A percentile compares a stretch with the other conserved stretches of the same genome.
These are phyloP conservation scores for Aegilops umbellulata DNA, from an alignment of 176 grass and related monocot genomes.

Conservation along the genomic window DNA sequence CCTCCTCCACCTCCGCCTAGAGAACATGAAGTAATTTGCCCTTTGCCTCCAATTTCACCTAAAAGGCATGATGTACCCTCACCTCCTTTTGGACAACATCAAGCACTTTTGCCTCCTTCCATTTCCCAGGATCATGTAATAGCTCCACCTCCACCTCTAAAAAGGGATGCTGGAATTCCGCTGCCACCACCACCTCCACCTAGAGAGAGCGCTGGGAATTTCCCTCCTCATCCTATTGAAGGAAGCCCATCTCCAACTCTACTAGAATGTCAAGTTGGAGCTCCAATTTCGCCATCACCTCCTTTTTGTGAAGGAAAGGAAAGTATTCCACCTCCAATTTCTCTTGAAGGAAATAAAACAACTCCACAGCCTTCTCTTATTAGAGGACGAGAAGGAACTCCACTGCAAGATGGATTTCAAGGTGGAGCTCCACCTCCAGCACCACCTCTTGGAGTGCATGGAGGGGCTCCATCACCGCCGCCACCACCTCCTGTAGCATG, in stretches of 20 bases:
- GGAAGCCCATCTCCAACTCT: neutral
- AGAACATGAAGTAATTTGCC: neutral
- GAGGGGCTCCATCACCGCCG: neutral
- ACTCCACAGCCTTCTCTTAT: neutral
- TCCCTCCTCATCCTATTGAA: neutral
- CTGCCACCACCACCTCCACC: conserved; percentile 11
- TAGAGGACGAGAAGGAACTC: neutral
- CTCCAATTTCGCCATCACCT: neutral
- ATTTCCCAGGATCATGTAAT: conserved; percentile 7
- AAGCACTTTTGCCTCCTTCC: neutral
- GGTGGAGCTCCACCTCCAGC: conserved; percentile 15
- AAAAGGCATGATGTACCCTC: conserved; percentile 12
- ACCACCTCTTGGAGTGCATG: neutral
- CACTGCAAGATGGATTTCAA: neutral
- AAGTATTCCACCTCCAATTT: conserved; percentile 16
- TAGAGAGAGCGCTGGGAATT: neutral
- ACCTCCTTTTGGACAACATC: conserved; percentile 16
- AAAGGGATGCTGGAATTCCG: neutral
- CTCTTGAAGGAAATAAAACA: neutral
- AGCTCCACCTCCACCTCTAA: conserved; percentile 24
- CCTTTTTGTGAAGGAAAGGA: neutral
- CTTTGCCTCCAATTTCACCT: conserved; percentile 14
- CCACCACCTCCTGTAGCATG: neutral
- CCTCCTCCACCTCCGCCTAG: neutral
- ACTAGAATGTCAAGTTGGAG: neutral